phyloP scores from a whole-genome alignment of 306 rosid species.

The Dryas alaskensis region DNA sequence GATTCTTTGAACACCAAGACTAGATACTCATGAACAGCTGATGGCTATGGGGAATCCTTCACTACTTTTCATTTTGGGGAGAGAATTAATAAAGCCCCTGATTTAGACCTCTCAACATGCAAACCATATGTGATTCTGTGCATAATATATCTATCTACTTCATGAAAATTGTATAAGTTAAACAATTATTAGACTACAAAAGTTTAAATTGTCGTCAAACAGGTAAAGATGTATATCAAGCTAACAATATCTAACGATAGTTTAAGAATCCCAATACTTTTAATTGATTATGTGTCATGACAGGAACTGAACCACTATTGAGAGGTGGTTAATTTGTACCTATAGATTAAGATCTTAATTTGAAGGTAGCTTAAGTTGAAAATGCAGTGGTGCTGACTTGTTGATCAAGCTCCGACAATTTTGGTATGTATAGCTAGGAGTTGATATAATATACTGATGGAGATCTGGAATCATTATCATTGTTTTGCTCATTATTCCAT shows the following conservation, averaged over 20 bases:
- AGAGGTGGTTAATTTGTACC: no score
- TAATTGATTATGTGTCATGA: no score
- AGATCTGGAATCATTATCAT: background rate
- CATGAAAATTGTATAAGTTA: background rate
- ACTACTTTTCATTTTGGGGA: background rate
- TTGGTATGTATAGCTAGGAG: background rate
- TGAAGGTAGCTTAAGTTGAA: no score
- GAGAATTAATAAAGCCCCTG: background rate
- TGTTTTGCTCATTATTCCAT: background rate
- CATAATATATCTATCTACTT: background rate
- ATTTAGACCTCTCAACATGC: background rate
- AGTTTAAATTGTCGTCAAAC: no score
- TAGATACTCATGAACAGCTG: slow-evolving; percentile 8
- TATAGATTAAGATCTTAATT: no score
- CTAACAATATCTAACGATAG: no score
- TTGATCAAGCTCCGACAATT: background rate
- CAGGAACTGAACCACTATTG: no score
- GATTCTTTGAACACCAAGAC: slow-evolving; percentile 8
- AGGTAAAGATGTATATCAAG: no score
- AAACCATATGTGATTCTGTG: background rate
- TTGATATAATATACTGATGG: background rate
- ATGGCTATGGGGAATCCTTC: slow-evolving; percentile 20
- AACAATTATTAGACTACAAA: no score
- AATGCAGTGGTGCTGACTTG: background rate
- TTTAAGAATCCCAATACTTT: no score